A percentile compares a stretch with the other conserved stretches of the same genome.
Evolutionary conservation across 2,329 filamentous ascomycete species (phyloP).

Genomic region (Trichoderma afroharzianum): DNA sequence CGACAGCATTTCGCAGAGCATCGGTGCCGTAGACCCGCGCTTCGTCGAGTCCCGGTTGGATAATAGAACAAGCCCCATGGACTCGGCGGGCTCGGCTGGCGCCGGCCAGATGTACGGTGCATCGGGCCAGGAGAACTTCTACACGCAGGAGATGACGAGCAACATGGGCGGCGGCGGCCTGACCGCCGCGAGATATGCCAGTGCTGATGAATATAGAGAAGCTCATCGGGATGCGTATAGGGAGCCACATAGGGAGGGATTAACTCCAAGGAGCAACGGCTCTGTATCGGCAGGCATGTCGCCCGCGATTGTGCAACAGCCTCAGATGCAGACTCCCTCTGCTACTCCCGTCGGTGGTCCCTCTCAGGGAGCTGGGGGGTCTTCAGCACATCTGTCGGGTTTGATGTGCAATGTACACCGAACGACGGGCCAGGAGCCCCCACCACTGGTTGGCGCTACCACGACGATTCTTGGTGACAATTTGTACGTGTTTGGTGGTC

Average conservation of each 20-base stretch:
- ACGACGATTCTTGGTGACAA: constrained; percentile 95
- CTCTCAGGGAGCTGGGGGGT: constrained; percentile 42
- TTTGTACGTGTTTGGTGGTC: constrained; percentile 92
- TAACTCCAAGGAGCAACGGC: constrained; percentile 51
- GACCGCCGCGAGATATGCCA: constrained; percentile 41
- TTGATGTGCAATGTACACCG: constrained; percentile 71
- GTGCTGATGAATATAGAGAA: constrained; percentile 30
- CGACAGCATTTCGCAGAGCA: constrained; percentile 32
- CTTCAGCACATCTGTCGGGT: constrained; percentile 59
- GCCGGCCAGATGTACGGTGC: constrained; percentile 36
- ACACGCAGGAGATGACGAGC: constrained; percentile 39
- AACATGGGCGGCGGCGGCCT: constrained; percentile 44
- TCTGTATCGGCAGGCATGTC: constrained; percentile 56
- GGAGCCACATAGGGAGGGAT: constrained; percentile 44
- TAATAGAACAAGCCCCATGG: constrained; percentile 47
- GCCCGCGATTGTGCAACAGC: constrained; percentile 43
- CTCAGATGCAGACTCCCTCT: constrained; percentile 21
- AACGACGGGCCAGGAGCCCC: constrained; percentile 88
- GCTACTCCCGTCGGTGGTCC: constrained; percentile 38
- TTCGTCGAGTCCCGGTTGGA: constrained; percentile 33
- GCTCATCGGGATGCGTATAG: constrained; percentile 38
- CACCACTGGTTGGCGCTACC: constrained; percentile 87
- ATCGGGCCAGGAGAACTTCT: constrained; percentile 29
- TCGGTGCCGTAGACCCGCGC: constrained; percentile 11
- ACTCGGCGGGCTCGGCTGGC: constrained; percentile 37